Percentiles rank a stretch among this genome's conserved stretches.
Conservation (phyloP, 2,329 filamentous ascomycete genomes). For the Aspergillus arachidicola region DNA sequence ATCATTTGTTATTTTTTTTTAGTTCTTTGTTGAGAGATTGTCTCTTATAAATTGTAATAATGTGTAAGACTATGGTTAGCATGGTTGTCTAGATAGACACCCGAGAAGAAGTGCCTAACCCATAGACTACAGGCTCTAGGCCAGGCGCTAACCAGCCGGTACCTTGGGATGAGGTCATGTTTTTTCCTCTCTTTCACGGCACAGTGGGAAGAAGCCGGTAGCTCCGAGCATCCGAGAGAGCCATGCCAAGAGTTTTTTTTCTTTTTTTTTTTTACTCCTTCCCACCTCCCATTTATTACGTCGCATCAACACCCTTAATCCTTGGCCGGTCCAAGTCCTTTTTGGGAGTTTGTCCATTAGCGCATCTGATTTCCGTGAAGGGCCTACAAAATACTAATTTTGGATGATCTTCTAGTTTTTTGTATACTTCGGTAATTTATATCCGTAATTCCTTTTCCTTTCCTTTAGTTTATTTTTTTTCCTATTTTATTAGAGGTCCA, state of each 20-base stretch:
- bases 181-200: conserved; percentile 3
- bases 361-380: background rate
- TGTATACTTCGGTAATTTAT: background rate
- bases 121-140: conserved; percentile 9
- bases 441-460: background rate
- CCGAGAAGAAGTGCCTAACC: conserved; percentile 8
- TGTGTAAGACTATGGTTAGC: background rate
- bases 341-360: background rate
- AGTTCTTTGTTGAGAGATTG: background rate
- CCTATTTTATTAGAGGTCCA: background rate
- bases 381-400: background rate
- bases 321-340: background rate
- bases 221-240: conserved; percentile 19
- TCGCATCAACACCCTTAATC: background rate
- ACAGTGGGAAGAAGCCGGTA: conserved; percentile 14
- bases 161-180: conserved; percentile 24
- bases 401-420: background rate
- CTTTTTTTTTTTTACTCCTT: background rate
- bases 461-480: background rate
- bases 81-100: conserved; percentile 4
- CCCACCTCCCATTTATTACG: background rate
- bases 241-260: background rate
- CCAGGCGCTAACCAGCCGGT: conserved; percentile 18
- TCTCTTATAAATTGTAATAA: background rate
- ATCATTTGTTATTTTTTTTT: background rate